These are phyloP conservation scores for Ascochyta viciae-villosae DNA, from an alignment of 2,329 filamentous ascomycete species.

Conservation along the genomic window DNA sequence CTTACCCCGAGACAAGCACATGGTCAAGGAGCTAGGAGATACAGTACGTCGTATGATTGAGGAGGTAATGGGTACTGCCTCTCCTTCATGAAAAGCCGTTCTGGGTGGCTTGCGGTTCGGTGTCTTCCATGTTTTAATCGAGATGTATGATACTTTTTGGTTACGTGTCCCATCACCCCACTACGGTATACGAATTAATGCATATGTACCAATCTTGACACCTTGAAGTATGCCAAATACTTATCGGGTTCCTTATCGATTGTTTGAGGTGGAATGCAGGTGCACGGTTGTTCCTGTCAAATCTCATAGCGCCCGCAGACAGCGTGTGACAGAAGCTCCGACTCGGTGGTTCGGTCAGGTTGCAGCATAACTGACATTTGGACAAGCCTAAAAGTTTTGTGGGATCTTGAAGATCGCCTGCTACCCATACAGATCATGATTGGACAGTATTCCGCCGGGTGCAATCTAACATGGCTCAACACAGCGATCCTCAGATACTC, in stretches of 20 bases:
- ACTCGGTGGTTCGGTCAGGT: neutral
- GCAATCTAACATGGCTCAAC: neutral
- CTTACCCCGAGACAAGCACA: slow-evolving; percentile 54
- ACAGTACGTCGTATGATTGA: slow-evolving; percentile 36
- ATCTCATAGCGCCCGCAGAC: neutral
- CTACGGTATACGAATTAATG: neutral
- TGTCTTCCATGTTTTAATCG: no score
- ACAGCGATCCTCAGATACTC: neutral
- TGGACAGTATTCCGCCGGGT: neutral
- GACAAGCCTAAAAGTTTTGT: neutral
- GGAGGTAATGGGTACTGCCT: slow-evolving; percentile 22
- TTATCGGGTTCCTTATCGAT: neutral
- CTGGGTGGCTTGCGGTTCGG: neutral
- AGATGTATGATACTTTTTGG: no score
- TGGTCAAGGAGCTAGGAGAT: slow-evolving; percentile 40
- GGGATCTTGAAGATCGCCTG: neutral
- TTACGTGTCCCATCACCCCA: neutral
- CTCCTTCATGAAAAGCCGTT: neutral
- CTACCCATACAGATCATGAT: neutral
- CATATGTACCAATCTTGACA: neutral
- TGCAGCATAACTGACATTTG: neutral
- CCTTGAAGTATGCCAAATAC: neutral
- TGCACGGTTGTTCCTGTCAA: neutral
- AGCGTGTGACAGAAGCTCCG: neutral
- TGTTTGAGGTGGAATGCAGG: neutral